Conservation (phyloP, 2,329 filamentous ascomycete species). For the Colletotrichum acutatum region DNA sequence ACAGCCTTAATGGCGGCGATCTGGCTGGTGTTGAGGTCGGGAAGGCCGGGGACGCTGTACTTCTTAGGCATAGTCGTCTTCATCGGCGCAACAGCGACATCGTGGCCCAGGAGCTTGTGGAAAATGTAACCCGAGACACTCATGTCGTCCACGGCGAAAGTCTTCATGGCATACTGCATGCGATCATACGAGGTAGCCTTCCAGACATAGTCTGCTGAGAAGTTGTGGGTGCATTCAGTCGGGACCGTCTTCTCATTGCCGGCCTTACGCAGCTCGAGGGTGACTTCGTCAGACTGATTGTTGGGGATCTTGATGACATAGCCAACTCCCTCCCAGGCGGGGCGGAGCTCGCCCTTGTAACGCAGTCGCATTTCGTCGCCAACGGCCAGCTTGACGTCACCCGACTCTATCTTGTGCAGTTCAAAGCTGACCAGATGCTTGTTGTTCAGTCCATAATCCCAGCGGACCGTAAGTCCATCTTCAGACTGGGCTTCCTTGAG, state of each 20-base stretch:
- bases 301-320: constrained; percentile 99
- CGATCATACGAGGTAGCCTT: constrained; percentile 99
- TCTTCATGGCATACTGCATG: constrained; percentile 99
- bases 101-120: constrained; percentile 93
- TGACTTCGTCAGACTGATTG: constrained; percentile 98
- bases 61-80: constrained; percentile 97
- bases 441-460: constrained; percentile 96
- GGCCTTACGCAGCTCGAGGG: constrained; percentile 91
- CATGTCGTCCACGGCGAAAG: constrained; percentile 97
- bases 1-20: constrained; percentile 97
- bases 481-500: constrained; percentile 98
- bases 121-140: constrained; percentile 99
- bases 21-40: constrained; percentile 94
- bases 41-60: constrained; percentile 93
- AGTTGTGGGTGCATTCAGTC: constrained; percentile 96
- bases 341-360: constrained; percentile 92
- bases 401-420: constrained; percentile 95
- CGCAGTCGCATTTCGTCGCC: constrained; percentile 98
- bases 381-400: constrained; percentile 96
- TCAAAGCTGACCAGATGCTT: constrained; percentile 97
- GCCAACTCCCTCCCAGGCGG: constrained; percentile 95
- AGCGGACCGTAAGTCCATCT: constrained; percentile 92
- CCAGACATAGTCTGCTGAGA: constrained; percentile 99
- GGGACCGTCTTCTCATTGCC: constrained; percentile 97
- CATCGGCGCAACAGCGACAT: constrained; percentile 93